These are phyloP conservation scores for Cystofilobasidium macerans DNA, from an alignment of 768 basidiomycete species.

Conservation along the genomic window DNA sequence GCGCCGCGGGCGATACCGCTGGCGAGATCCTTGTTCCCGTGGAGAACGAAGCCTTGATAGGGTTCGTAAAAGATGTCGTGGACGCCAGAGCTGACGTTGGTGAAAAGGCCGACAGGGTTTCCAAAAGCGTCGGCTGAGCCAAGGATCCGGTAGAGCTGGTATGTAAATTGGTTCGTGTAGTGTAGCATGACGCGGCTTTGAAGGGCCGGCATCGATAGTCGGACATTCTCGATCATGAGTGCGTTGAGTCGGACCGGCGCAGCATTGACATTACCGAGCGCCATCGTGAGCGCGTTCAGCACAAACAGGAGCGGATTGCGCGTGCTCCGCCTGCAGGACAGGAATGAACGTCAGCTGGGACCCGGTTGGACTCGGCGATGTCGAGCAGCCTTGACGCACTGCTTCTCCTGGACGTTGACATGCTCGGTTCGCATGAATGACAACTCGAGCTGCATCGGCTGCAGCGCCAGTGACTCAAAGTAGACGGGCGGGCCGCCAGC, in stretches of 20 bases:
- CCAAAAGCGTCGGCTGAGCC: constrained; percentile 87
- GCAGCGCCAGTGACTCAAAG: constrained; percentile 88
- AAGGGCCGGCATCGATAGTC: constrained; percentile 71
- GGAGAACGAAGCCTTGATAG: constrained; percentile 90
- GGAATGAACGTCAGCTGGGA: not conserved
- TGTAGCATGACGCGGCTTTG: constrained; percentile 76
- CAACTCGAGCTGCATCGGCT: constrained; percentile 79
- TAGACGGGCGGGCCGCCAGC: constrained; percentile 65
- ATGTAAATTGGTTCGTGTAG: constrained; percentile 83
- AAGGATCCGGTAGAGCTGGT: constrained; percentile 88
- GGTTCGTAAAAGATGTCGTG: constrained; percentile 99
- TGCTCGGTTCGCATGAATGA: constrained; percentile 97
- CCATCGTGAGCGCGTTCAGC: constrained; percentile 90
- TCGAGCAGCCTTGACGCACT: constrained; percentile 31
- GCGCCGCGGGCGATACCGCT: constrained; percentile 95
- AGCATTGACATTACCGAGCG: constrained; percentile 91
- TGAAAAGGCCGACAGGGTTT: constrained; percentile 93
- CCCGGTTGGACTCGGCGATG: not conserved
- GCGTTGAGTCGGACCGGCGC: constrained; percentile 90
- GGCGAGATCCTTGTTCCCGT: constrained; percentile 86
- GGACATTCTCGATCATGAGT: constrained; percentile 85
- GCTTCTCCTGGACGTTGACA: constrained; percentile 84
- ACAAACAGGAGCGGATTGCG: constrained; percentile 87
- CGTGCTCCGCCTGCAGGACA: constrained; percentile 33
- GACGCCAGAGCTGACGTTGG: constrained; percentile 93